A percentile compares a stretch with the other conserved stretches of the same genome.
phyloP scores from a whole-genome alignment of 2,329 filamentous ascomycete species.

The Aspergillus niger region DNA sequence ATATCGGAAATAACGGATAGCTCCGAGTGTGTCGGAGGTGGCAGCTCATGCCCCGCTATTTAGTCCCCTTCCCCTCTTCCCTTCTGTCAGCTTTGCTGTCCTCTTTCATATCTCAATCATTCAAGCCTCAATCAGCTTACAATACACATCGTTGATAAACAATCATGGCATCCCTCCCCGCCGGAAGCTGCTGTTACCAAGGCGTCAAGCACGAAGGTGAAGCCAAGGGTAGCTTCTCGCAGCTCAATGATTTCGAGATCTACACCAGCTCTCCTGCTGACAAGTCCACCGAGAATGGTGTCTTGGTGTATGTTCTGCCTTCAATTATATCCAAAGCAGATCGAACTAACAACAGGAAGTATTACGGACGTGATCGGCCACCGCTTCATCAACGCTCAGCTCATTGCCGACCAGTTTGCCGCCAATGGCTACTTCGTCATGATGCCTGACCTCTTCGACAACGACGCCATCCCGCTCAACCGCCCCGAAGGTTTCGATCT shows the following conservation, averaged over 20 bases:
- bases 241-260: slow-evolving; percentile 4
- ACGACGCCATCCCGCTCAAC: slow-evolving; percentile 61
- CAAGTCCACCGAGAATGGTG: background rate
- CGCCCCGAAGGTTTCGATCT: slow-evolving; percentile 52
- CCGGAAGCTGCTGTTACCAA: slow-evolving; percentile 9
- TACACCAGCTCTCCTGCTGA: slow-evolving; percentile 7
- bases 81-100: background rate
- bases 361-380: slow-evolving; percentile 11
- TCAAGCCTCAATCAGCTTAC: background rate
- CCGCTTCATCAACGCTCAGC: slow-evolving; percentile 54
- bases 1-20: background rate
- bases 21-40: background rate
- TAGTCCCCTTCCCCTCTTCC: background rate
- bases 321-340: no score
- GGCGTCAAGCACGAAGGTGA: slow-evolving; percentile 11
- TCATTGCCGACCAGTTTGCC: slow-evolving; percentile 71
- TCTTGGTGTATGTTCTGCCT: background rate
- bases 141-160: background rate
- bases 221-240: background rate
- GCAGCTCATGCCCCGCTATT: background rate
- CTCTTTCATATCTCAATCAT: background rate
- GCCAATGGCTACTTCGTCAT: slow-evolving; percentile 67
- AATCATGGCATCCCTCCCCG: slow-evolving; percentile 7
- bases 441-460: slow-evolving; percentile 69
- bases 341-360: background rate